Conservation (phyloP, 1,284 basidiomycete species). For the Microbotryum saponariae region DNA sequence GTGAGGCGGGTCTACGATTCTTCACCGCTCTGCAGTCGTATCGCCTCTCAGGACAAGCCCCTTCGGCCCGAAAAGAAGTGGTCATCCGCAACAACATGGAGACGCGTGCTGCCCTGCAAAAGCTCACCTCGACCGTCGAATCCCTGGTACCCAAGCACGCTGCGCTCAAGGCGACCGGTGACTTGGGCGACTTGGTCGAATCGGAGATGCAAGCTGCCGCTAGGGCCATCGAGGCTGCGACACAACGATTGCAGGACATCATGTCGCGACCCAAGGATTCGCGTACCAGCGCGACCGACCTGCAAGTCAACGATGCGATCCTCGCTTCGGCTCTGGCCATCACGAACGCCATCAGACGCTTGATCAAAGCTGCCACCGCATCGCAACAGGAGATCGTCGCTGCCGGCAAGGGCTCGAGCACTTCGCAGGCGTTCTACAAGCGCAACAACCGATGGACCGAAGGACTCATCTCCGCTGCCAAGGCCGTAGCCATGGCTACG, state of each 20-base stretch:
- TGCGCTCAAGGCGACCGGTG: slow-evolving; percentile 72
- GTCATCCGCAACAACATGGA: slow-evolving; percentile 86
- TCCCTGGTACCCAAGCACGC: slow-evolving; percentile 74
- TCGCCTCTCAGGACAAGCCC: slow-evolving; percentile 54
- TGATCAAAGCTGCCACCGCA: slow-evolving; percentile 93
- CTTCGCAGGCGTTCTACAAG: slow-evolving; percentile 96
- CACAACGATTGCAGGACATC: slow-evolving; percentile 77
- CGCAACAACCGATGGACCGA: slow-evolving; percentile 99
- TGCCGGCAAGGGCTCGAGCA: slow-evolving; percentile 83
- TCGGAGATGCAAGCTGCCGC: slow-evolving; percentile 94
- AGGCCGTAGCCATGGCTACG: slow-evolving; percentile 96
- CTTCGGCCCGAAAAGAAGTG: slow-evolving; percentile 70
- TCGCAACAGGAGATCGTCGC: slow-evolving; percentile 97
- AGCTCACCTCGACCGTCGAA: slow-evolving; percentile 81
- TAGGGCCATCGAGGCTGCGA: slow-evolving; percentile 86
- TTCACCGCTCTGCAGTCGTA: slow-evolving; percentile 96
- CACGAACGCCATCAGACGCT: slow-evolving; percentile 84
- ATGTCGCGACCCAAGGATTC: slow-evolving; percentile 80
- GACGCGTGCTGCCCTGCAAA: slow-evolving; percentile 67
- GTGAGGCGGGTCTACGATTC: slow-evolving; percentile 80
- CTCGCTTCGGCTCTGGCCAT: slow-evolving; percentile 87
- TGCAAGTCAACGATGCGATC: slow-evolving; percentile 98
- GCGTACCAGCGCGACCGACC: slow-evolving; percentile 78
- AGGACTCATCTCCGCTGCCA: slow-evolving; percentile 95
- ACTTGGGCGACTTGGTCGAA: slow-evolving; percentile 94